Evolutionary conservation across 1,139 yeast genomes (phyloP).

Genomic region (Candida sp.): DNA sequence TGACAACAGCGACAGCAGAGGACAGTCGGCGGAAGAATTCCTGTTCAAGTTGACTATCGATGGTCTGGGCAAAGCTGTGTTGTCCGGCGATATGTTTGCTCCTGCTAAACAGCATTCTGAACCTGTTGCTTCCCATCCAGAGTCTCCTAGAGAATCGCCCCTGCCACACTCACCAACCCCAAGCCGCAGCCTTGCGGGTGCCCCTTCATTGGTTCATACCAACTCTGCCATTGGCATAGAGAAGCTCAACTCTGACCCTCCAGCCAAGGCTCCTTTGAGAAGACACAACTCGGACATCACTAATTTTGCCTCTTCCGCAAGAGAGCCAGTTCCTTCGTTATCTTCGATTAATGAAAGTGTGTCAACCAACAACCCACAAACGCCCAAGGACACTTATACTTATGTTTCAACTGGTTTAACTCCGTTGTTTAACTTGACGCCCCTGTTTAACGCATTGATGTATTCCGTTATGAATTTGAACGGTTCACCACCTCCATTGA

Average conservation of each 20-base stretch:
- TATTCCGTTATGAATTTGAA: constrained; percentile 40
- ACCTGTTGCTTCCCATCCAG: not conserved
- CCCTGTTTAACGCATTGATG: constrained; percentile 49
- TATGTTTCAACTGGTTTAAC: constrained; percentile 36
- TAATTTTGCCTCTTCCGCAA: constrained; percentile 19
- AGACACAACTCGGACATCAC: constrained; percentile 38
- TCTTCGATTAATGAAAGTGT: constrained; percentile 21
- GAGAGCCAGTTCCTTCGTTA: constrained; percentile 10
- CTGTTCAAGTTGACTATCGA: constrained; percentile 43
- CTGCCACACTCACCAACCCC: constrained; percentile 1
- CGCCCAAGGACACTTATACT: constrained; percentile 38
- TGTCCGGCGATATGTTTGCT: constrained; percentile 25
- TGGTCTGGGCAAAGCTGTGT: constrained; percentile 52
- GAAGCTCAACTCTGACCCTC: constrained; percentile 9
- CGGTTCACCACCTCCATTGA: constrained; percentile 34
- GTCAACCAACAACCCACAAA: constrained; percentile 29
- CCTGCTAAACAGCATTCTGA: constrained; percentile 1
- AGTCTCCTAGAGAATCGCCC: not conserved
- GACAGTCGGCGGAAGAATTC: constrained; percentile 25
- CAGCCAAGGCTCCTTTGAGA: constrained; percentile 22
- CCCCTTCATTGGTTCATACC: constrained; percentile 28
- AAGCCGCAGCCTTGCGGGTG: not conserved
- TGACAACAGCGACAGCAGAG: not conserved
- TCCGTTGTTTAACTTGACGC: constrained; percentile 45
- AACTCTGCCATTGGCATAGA: constrained; percentile 38